Conservation (phyloP, 306 rosid species). For the Gillenia trifoliata region DNA sequence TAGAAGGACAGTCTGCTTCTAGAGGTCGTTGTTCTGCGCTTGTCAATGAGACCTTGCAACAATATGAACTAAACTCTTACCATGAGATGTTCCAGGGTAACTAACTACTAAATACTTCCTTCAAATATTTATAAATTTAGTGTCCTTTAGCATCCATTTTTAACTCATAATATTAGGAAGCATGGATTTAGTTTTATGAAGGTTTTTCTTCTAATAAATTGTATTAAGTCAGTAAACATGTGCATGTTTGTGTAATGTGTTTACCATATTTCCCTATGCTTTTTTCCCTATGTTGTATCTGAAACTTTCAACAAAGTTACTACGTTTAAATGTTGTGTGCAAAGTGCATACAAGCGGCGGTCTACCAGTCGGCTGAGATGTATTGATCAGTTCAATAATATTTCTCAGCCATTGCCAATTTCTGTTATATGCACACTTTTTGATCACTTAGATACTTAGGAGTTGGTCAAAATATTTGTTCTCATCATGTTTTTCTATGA, state of each 20-base stretch:
- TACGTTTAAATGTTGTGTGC: too few species aligned
- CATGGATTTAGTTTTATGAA: neutral
- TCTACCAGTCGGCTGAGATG: too few species aligned
- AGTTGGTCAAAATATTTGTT: too few species aligned
- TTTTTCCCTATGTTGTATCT: neutral
- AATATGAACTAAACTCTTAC: constrained; percentile 27
- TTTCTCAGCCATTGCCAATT: too few species aligned
- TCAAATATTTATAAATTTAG: neutral
- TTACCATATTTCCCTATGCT: neutral
- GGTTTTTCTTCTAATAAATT: neutral
- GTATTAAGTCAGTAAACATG: neutral
- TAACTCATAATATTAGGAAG: neutral
- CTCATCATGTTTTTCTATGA: too few species aligned
- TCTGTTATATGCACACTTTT: too few species aligned
- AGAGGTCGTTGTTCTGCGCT: constrained; percentile 29
- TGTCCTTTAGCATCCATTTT: neutral
- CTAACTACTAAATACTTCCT: neutral
- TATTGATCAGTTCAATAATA: too few species aligned
- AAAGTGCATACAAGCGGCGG: too few species aligned
- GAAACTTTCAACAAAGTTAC: neutral
- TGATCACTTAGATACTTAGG: too few species aligned
- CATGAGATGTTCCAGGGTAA: constrained; percentile 68
- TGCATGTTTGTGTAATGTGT: neutral
- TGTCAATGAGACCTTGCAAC: constrained; percentile 40
- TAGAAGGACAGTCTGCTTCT: constrained; percentile 46